Evolutionary conservation across 2,329 filamentous ascomycete species (phyloP), one percentile per base, ranked within the genome.

Genomic region (Fusarium sp.): DNA sequence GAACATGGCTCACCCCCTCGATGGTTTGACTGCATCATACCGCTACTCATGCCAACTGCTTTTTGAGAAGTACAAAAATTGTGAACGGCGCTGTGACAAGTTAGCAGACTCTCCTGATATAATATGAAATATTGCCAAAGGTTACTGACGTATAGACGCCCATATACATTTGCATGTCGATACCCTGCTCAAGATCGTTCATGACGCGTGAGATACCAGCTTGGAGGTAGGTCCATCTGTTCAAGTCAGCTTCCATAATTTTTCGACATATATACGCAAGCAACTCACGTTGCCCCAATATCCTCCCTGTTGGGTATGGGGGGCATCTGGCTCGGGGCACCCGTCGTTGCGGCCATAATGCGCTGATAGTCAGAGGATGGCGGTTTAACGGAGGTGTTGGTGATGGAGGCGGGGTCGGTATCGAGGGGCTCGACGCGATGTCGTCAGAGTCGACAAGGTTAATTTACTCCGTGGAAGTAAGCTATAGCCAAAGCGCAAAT

Each of bases 31-130:
- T 79, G 76, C 75, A 79, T 78, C 23, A 76, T 74, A n/a, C 78
- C 76, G 15, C 76, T 75, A 15, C 80, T 80, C 51, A 87, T 84
- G n/a, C 88, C 87, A 42, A 94, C 89, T 2, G 93, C 93, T 79
- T 98, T 98, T 79, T 98, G 96, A 23, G 96, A 97, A 57, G 96
- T 99, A 80, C 96, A 99, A 80, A 99, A 99, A 83, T 99, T 97
- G 82, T 99, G 96, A 48, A 99, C 96, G 63, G 94, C 94, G 52
- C 86, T 94, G 77, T 55, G 48, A 43, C 43, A 37, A 20, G 75
- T 87, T 70, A 87, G 81, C 40, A 52, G 52, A 6, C 10, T 27
- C 50, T 21, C 35, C 40, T 23, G 20, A 33, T 39, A 36, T 41
- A 14, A 7, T 6, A 36, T 5, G 23, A n/a, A 9, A 42, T 39